Conservation (phyloP, 2,329 filamentous ascomycete species). For the Aspergillus brunneoviolaceus region DNA sequence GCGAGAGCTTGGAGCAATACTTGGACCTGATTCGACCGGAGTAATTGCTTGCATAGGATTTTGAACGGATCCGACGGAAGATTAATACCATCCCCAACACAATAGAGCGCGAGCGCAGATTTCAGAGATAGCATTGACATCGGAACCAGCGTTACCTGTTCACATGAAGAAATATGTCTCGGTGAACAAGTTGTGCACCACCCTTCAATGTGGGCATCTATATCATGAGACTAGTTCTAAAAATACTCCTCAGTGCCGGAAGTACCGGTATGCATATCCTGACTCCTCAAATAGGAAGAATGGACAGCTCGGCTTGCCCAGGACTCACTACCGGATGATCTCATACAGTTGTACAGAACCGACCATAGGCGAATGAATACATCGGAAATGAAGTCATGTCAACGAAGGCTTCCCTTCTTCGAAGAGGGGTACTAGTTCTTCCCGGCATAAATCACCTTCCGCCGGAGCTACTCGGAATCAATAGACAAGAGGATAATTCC, state of each 20-base stretch:
- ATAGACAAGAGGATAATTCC: background rate
- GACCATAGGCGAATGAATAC: background rate
- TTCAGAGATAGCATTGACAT: background rate
- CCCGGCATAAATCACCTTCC: background rate
- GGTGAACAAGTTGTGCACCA: too few species aligned
- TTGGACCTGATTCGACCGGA: constrained; percentile 23
- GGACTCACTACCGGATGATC: background rate
- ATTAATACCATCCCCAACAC: background rate
- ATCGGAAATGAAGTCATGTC: background rate
- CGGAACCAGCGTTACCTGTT: background rate
- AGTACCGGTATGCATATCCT: background rate
- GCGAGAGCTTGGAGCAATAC: constrained; percentile 32
- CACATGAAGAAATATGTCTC: background rate
- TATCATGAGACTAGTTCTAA: background rate
- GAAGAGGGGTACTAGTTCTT: background rate
- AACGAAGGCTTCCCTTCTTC: background rate
- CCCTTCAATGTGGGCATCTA: background rate
- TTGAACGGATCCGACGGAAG: background rate
- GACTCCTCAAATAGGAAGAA: background rate
- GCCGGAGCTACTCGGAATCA: background rate
- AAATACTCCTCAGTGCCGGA: background rate
- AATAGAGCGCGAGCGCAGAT: background rate
- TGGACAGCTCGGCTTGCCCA: background rate
- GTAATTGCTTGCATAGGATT: background rate
- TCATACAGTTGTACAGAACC: background rate